These are phyloP conservation scores for Ceratobasidium sp. DNA, from an alignment of 1,284 basidiomycete species.

Conservation along the genomic window DNA sequence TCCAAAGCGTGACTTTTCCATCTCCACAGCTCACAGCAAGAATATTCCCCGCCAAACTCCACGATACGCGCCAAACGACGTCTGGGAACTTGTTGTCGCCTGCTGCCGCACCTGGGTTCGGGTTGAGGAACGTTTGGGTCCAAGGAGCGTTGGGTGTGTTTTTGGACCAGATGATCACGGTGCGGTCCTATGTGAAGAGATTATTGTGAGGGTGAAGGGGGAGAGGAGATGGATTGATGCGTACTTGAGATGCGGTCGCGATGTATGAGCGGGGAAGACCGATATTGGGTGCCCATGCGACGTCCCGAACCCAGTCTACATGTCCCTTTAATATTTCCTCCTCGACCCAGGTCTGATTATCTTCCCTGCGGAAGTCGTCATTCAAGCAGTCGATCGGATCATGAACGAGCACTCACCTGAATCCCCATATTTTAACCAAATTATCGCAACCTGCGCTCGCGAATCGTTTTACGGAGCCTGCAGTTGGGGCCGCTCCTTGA, in stretches of 20 bases:
- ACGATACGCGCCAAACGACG: slow-evolving; percentile 96
- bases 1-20: slow-evolving; percentile 98
- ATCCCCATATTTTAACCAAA: slow-evolving; percentile 95
- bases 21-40: slow-evolving; percentile 98
- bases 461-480: slow-evolving; percentile 77
- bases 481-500: slow-evolving; percentile 49
- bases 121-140: slow-evolving; percentile 88
- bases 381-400: neutral
- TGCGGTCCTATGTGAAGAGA: slow-evolving; percentile 74
- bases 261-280: slow-evolving; percentile 95
- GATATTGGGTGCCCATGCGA: slow-evolving; percentile 97
- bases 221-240: slow-evolving; percentile 48
- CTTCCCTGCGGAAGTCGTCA: slow-evolving; percentile 61
- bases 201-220: slow-evolving; percentile 18
- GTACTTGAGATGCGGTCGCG: slow-evolving; percentile 91
- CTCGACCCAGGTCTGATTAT: slow-evolving; percentile 85
- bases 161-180: slow-evolving; percentile 95
- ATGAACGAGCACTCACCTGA: slow-evolving; percentile 56
- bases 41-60: slow-evolving; percentile 97
- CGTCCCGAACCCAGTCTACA: slow-evolving; percentile 97
- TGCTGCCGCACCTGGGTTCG: slow-evolving; percentile 55
- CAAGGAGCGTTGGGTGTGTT: slow-evolving; percentile 82
- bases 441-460: slow-evolving; percentile 97
- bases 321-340: slow-evolving; percentile 92
- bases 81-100: slow-evolving; percentile 86